Evolutionary conservation across 306 rosid species (phyloP).

Genomic region (Albizia julibrissin): DNA sequence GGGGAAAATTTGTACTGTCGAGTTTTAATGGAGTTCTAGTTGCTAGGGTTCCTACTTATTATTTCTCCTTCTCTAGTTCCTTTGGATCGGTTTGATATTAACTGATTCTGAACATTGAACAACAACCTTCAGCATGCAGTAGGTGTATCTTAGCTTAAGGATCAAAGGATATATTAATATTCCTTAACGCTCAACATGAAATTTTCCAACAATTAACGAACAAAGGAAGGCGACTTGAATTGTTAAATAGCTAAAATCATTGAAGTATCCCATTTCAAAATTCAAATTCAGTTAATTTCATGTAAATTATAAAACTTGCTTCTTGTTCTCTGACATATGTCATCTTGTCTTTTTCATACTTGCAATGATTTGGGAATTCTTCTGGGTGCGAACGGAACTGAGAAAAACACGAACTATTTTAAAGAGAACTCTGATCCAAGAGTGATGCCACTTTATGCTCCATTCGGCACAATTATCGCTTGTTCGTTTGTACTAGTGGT

Average conservation of each 20-base stretch:
- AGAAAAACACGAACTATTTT: constrained; percentile 17
- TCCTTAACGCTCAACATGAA: constrained; percentile 8
- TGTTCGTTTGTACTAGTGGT: constrained; percentile 11
- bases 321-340: constrained; percentile 46
- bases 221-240: not conserved
- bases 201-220: not conserved
- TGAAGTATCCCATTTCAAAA: not conserved
- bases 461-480: constrained; percentile 14
- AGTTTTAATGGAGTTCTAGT: constrained; percentile 34
- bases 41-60: constrained; percentile 45
- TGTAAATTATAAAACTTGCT: constrained; percentile 36
- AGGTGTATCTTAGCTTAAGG: not conserved
- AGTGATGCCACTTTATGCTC: constrained; percentile 26
- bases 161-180: not conserved
- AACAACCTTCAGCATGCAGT: not conserved
- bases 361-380: not conserved
- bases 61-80: not conserved
- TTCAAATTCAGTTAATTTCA: constrained; percentile 7
- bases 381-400: constrained; percentile 3
- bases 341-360: constrained; percentile 46
- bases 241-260: not conserved
- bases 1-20: constrained; percentile 17
- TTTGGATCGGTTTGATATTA: constrained; percentile 2
- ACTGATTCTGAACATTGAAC: not conserved
- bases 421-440: constrained; percentile 18